These are phyloP conservation scores for Cetraspora pellucida DNA, from an alignment of 192 early-diverging fungal species.

Conservation along the genomic window DNA sequence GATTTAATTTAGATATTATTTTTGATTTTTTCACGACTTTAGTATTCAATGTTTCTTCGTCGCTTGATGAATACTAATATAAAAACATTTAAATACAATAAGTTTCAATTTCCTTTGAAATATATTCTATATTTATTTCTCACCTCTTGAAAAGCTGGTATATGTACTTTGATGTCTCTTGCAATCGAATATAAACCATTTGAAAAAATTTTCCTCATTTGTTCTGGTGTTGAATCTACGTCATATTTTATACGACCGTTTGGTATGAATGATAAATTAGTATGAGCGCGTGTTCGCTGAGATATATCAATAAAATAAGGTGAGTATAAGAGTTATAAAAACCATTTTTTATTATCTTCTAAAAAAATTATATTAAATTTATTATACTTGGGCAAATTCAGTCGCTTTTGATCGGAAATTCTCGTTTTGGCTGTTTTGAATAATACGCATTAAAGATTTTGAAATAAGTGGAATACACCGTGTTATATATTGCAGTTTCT, in stretches of 20 bases:
- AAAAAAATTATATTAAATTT: not conserved
- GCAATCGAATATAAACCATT: conserved; percentile 20
- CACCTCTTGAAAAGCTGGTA: not conserved
- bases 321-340: not conserved
- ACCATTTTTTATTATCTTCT: not conserved
- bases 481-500: conserved; percentile 22
- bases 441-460: conserved; percentile 26
- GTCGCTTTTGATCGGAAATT: conserved; percentile 11
- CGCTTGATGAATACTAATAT: conserved; percentile 16
- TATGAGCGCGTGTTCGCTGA: not conserved
- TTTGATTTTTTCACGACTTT: not conserved
- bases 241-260: not conserved
- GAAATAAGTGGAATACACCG: conserved; percentile 23
- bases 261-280: conserved; percentile 10
- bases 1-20: not conserved
- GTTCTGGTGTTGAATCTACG: not conserved
- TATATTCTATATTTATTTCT: not conserved
- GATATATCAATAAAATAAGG: not conserved
- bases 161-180: conserved; percentile 9
- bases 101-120: not conserved
- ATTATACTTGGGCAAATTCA: not conserved
- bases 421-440: conserved; percentile 1
- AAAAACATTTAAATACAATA: not conserved
- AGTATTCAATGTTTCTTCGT: conserved; percentile 8
- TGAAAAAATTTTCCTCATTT: not conserved